Conservation (phyloP, 1,284 basidiomycete species). For the Moesziomyces parantarcticus region DNA sequence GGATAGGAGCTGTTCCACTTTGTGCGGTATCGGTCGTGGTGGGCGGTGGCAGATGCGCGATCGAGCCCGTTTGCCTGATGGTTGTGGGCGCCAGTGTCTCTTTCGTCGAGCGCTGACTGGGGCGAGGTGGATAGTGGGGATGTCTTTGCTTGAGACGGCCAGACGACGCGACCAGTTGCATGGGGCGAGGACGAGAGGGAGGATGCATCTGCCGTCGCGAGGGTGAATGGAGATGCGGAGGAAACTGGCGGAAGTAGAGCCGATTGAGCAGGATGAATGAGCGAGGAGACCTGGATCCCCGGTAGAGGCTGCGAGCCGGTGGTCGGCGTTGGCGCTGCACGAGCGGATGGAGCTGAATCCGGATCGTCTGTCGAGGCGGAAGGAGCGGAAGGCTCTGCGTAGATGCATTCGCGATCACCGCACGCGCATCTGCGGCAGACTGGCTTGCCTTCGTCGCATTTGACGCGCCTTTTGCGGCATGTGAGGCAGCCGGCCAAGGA, state of each 20-base stretch:
- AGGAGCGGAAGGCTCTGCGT: conserved; percentile 11
- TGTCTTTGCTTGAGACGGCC: background rate
- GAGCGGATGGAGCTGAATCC: background rate
- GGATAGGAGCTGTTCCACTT: background rate
- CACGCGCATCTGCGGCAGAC: conserved; percentile 35
- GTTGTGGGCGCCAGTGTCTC: background rate
- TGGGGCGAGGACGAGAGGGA: conserved; percentile 7
- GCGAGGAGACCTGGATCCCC: conserved; percentile 32
- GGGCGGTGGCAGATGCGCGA: conserved; percentile 24
- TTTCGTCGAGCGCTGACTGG: conserved; percentile 14
- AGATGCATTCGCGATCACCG: conserved; percentile 41
- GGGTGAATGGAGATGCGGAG: background rate
- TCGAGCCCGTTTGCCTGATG: conserved; percentile 5
- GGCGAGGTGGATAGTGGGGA: conserved; percentile 14
- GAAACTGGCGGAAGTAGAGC: background rate
- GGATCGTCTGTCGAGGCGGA: background rate
- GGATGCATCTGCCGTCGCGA: background rate
- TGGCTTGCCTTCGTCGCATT: conserved; percentile 41
- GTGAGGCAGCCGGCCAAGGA: conserved; percentile 42
- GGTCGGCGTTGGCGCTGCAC: background rate
- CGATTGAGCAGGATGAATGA: conserved; percentile 16
- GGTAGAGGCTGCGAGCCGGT: conserved; percentile 1
- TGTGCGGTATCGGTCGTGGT: conserved; percentile 24
- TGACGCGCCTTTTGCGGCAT: conserved; percentile 43
- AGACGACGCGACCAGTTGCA: conserved; percentile 6